These are phyloP conservation scores for Cordia subcordata DNA, from an alignment of 257 asterid genomes.

Conservation along the genomic window DNA sequence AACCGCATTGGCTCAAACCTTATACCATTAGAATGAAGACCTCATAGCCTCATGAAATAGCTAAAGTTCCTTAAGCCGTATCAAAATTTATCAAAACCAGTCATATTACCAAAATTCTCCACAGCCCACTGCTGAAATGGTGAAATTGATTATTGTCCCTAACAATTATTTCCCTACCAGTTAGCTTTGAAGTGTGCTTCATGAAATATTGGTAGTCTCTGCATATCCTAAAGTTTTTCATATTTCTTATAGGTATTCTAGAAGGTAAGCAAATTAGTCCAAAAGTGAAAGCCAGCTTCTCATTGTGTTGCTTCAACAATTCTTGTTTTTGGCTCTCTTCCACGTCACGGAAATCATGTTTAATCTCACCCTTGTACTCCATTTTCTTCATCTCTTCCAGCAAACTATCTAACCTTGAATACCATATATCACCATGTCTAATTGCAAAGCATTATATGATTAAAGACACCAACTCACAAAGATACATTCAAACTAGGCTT, in stretches of 20 bases:
- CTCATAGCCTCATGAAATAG: not conserved
- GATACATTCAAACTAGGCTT: too few relatives aligned
- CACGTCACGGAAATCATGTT: conserved; percentile 77
- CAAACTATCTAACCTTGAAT: conserved; percentile 49
- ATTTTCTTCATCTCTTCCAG: conserved; percentile 48
- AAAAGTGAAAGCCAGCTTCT: conserved; percentile 76
- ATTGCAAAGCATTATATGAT: too few relatives aligned
- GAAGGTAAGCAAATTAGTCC: conserved; percentile 73
- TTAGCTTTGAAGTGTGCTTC: conserved; percentile 68
- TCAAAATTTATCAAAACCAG: not conserved
- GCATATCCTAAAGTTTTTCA: conserved; percentile 90
- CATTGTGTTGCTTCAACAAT: conserved; percentile 74
- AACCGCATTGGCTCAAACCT: too few relatives aligned
- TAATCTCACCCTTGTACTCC: conserved; percentile 62
- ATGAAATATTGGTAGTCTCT: conserved; percentile 92
- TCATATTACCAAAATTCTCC: conserved; percentile 70
- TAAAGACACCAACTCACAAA: too few relatives aligned
- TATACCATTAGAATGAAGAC: too few relatives aligned
- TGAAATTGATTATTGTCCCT: conserved; percentile 89
- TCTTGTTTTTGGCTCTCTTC: conserved; percentile 62
- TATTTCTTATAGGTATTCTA: conserved; percentile 65
- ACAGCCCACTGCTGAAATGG: conserved; percentile 70
- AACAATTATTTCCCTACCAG: conserved; percentile 58
- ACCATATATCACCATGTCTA: too few relatives aligned
- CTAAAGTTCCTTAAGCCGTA: not conserved